A percentile compares a stretch with the other conserved stretches of the same genome.
Evolutionary conservation across 805 yeast species (phyloP).

Genomic region (Nakazawaea peltata): DNA sequence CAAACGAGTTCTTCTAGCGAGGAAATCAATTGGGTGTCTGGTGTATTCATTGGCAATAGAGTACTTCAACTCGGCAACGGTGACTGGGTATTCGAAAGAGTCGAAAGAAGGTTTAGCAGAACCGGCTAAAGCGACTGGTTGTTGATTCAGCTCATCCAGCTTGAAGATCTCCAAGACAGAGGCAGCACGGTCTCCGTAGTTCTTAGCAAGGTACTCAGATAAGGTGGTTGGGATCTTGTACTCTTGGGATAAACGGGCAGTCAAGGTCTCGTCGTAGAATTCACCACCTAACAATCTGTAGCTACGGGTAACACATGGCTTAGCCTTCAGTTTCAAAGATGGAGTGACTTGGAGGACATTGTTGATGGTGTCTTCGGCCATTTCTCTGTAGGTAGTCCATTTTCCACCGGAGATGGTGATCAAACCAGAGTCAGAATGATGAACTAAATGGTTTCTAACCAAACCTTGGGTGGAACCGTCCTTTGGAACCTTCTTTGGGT

Average conservation of each 20-base stretch:
- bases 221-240: constrained; percentile 64
- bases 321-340: constrained; percentile 25
- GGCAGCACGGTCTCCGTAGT: constrained; percentile 88
- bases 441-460: constrained; percentile 82
- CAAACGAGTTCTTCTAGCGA: constrained; percentile 88
- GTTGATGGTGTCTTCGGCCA: constrained; percentile 92
- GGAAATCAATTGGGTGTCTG: constrained; percentile 81
- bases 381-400: constrained; percentile 97
- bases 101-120: constrained; percentile 27
- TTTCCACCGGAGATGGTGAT: constrained; percentile 94
- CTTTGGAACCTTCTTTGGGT: constrained; percentile 49
- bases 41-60: constrained; percentile 77
- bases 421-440: constrained; percentile 57
- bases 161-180: constrained; percentile 54
- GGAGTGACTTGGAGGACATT: constrained; percentile 41
- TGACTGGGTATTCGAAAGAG: constrained; percentile 72
- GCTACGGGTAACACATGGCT: constrained; percentile 44
- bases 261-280: constrained; percentile 63
- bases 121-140: constrained; percentile 56
- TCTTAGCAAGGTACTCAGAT: constrained; percentile 74
- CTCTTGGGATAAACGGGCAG: constrained; percentile 73
- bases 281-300: constrained; percentile 73
- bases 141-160: constrained; percentile 43
- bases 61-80: constrained; percentile 84
- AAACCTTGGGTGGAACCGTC: constrained; percentile 68